Evolutionary conservation across 257 asterid species (phyloP), one percentile per base, ranked within the genome.

Genomic region (Capsicum rhomboideum): DNA sequence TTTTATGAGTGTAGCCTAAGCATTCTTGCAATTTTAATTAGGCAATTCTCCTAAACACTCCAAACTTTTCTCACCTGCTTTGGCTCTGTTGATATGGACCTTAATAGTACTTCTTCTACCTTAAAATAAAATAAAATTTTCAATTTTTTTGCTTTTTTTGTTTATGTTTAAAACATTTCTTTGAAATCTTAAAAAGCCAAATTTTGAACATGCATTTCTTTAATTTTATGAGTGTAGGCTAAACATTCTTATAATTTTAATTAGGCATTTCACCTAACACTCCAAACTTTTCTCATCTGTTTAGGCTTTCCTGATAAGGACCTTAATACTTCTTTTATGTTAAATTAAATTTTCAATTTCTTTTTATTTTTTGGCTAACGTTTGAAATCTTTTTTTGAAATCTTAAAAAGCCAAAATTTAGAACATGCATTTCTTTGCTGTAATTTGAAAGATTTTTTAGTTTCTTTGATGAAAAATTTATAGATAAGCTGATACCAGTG

Each of bases 1-100:
- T 88, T 59, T 49, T 83, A 81, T 78, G 10, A 67, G 17, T 80
- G 31, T 71, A 34, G 84, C 6, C 50, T n/a, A 77, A 82, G 84
- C 81, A 49, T 49, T 14, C 13, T 8, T 23, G 81, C 26, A 29
- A 31, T 78, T 84, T 66, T 79, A 44, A 55, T 85, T 71, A 52
- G 44, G 83, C 75, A 87, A 86, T 86, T 86, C 86, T 85, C 91
- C 90, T 80, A 85, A 86, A 82, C 34, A 78, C 78, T 85, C n/a
- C n/a, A 29, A 82, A 79, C 59, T 79, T 83, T 52, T 71, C 29
- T 49, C 61, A 58, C 78, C 84, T 74, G 59, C 37, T 74, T 74
- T 23, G 40, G 46, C 63, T 13, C 86, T 84, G 69, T 68, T 78
- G 86, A 87, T 80, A 85, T 80, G 56, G 85, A 84, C 88, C 69